Evolutionary conservation across 495 filamentous ascomycete genomes (phyloP).

Genomic region (Xylaria sp.): DNA sequence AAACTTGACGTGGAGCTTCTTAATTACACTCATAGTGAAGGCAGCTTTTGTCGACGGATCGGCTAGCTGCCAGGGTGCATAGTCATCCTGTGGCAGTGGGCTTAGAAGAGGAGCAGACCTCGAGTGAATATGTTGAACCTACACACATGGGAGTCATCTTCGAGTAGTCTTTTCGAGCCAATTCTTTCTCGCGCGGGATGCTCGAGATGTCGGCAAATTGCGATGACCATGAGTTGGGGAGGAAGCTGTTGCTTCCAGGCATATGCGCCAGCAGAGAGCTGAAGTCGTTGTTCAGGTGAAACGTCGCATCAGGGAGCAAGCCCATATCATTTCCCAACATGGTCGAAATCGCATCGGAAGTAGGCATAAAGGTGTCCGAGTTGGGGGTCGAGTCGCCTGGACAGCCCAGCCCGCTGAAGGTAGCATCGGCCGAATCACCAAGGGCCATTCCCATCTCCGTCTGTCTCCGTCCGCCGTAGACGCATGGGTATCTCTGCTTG

Average conservation of each 20-base stretch:
- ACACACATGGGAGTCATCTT: conserved; percentile 41
- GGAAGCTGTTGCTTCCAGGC: conserved; percentile 2
- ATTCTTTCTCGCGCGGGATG: neutral
- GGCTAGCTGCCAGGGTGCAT: conserved; percentile 45
- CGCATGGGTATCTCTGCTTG: conserved; percentile 40
- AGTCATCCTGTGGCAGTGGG: conserved; percentile 34
- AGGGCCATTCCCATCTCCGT: conserved; percentile 16
- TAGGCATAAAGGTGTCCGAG: neutral
- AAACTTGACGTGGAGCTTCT: conserved; percentile 36
- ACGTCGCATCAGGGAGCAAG: conserved; percentile 4
- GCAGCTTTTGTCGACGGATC: conserved; percentile 40
- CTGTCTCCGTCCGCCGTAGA: conserved; percentile 33
- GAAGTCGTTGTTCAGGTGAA: conserved; percentile 26
- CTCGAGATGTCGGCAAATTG: neutral
- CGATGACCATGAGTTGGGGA: conserved; percentile 4
- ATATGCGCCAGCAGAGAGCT: conserved; percentile 21
- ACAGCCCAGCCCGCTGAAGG: conserved; percentile 25
- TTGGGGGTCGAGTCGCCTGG: conserved; percentile 9
- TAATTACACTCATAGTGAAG: conserved; percentile 38
- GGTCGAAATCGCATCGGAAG: neutral
- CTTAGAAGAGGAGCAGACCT: neutral
- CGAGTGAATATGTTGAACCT: conserved; percentile 10
- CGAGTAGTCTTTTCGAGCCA: conserved; percentile 29
- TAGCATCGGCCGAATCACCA: conserved; percentile 7
- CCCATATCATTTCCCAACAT: conserved; percentile 9